phyloP scores from a whole-genome alignment of 2,329 filamentous ascomycete species.

The Calonectria pauciramosa region DNA sequence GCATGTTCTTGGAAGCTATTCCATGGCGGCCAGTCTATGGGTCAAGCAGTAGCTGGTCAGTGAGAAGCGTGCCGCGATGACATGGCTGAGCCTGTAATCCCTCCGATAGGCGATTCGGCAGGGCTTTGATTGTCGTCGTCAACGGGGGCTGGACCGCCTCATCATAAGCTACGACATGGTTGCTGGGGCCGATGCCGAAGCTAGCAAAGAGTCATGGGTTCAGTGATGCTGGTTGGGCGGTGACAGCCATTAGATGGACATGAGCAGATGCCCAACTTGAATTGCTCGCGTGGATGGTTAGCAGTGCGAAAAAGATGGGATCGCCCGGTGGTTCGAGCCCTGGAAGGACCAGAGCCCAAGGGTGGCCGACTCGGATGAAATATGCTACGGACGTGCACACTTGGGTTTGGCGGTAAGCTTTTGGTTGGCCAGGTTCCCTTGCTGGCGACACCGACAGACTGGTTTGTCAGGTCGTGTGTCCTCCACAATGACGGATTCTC shows the following conservation, averaged over 20 bases:
- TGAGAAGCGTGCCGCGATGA: conserved; percentile 23
- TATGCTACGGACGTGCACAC: not conserved
- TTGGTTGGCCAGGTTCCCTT: conserved; percentile 26
- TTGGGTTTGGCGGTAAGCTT: conserved; percentile 24
- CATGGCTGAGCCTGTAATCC: conserved; percentile 19
- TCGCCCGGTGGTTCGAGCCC: conserved; percentile 39
- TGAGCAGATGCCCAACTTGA: conserved; percentile 31
- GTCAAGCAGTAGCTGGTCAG: conserved; percentile 5
- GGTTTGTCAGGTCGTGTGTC: conserved; percentile 25
- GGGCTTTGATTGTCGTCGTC: conserved; percentile 12
- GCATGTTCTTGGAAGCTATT: conserved; percentile 17
- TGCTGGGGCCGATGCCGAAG: conserved; percentile 8
- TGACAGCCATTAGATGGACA: conserved; percentile 27
- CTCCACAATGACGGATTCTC: conserved; percentile 18
- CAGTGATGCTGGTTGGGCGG: conserved; percentile 32
- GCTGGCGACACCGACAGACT: conserved; percentile 30
- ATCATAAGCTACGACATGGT: conserved; percentile 18
- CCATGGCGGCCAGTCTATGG: conserved; percentile 22
- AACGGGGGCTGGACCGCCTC: conserved; percentile 32
- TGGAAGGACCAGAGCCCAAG: conserved; percentile 12
- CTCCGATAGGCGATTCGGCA: conserved; percentile 8
- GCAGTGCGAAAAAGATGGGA: conserved; percentile 35
- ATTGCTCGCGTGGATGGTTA: conserved; percentile 35
- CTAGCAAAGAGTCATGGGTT: conserved; percentile 19
- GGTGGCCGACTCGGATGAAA: not conserved